phyloP scores from a whole-genome alignment of 1,284 basidiomycete genomes.

The Pseudozyma sp. region DNA sequence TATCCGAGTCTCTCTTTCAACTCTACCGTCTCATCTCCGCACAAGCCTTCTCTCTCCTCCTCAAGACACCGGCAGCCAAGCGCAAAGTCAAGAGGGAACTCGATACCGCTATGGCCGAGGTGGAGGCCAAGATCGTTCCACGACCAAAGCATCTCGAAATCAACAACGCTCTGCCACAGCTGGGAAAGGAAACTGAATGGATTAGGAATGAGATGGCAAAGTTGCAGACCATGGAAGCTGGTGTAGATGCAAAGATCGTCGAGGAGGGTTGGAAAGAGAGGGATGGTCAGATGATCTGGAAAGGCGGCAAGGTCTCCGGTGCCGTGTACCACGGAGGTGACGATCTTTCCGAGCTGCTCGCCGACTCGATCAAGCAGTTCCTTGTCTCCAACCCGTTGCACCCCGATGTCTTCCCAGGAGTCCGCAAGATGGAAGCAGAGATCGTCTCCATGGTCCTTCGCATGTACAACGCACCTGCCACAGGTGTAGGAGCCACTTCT shows the following conservation, averaged over 20 bases:
- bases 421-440: conserved; percentile 98
- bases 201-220: conserved; percentile 54
- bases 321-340: conserved; percentile 69
- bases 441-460: conserved; percentile 90
- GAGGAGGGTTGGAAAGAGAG: conserved; percentile 34
- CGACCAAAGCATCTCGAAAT: conserved; percentile 44
- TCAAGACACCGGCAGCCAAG: conserved; percentile 61
- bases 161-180: conserved; percentile 50
- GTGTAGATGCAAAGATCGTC: conserved; percentile 35
- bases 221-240: conserved; percentile 59
- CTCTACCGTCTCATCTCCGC: conserved; percentile 51
- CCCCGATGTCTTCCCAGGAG: conserved; percentile 92
- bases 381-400: conserved; percentile 85
- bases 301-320: conserved; percentile 66
- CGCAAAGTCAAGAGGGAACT: conserved; percentile 62
- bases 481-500: conserved; percentile 86
- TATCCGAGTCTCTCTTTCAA: conserved; percentile 54
- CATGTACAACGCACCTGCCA: conserved; percentile 81
- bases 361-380: conserved; percentile 58
- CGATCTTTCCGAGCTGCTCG: conserved; percentile 59
- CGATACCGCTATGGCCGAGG: conserved; percentile 54
- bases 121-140: conserved; percentile 63
- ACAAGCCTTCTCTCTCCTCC: conserved; percentile 47
- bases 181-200: conserved; percentile 61
- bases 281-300: conserved; percentile 63